A percentile compares a stretch with the other conserved stretches of the same genome.
These are phyloP conservation scores for Acanthamoeba healyi DNA, from an alignment of 208 protist genomes.

Conservation along the genomic window DNA sequence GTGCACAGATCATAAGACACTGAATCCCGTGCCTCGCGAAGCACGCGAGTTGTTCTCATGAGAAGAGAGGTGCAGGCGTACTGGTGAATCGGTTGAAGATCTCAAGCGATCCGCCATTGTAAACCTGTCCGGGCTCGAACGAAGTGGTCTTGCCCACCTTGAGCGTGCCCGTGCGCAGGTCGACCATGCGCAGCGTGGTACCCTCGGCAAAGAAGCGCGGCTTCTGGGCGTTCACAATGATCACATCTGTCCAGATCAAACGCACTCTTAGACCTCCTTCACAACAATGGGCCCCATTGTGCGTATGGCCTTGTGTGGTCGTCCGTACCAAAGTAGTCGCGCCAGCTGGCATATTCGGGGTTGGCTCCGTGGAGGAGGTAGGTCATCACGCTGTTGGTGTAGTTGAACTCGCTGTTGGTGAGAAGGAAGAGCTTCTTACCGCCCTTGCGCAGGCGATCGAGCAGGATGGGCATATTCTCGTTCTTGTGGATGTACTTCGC, in stretches of 20 bases:
- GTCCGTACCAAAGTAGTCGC: constrained; percentile 81
- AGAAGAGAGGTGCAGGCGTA: neutral
- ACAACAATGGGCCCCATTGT: neutral
- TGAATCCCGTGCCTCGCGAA: neutral
- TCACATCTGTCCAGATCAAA: constrained; percentile 77
- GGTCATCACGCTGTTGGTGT: constrained; percentile 81
- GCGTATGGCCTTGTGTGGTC: too few species aligned
- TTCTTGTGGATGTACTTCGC: constrained; percentile 82
- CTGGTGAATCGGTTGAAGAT: constrained; percentile 80
- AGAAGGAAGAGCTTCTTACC: constrained; percentile 79
- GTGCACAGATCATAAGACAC: neutral
- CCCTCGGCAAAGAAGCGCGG: constrained; percentile 82
- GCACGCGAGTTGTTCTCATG: neutral
- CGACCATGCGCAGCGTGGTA: constrained; percentile 81
- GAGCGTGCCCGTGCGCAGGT: constrained; percentile 76
- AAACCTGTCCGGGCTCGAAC: constrained; percentile 81
- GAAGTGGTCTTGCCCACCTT: constrained; percentile 33
- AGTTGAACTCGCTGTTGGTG: constrained; percentile 82
- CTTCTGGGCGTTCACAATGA: constrained; percentile 82
- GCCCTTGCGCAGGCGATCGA: constrained; percentile 78
- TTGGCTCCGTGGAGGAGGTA: constrained; percentile 76
- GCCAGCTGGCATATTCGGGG: constrained; percentile 72
- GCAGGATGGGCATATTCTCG: constrained; percentile 70
- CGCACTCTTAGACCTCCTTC: too few species aligned
- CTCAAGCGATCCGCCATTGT: constrained; percentile 81